Evolutionary conservation across 495 filamentous ascomycete genomes (phyloP), one percentile per base, ranked within the genome.

Genomic region (Letharia lupina): DNA sequence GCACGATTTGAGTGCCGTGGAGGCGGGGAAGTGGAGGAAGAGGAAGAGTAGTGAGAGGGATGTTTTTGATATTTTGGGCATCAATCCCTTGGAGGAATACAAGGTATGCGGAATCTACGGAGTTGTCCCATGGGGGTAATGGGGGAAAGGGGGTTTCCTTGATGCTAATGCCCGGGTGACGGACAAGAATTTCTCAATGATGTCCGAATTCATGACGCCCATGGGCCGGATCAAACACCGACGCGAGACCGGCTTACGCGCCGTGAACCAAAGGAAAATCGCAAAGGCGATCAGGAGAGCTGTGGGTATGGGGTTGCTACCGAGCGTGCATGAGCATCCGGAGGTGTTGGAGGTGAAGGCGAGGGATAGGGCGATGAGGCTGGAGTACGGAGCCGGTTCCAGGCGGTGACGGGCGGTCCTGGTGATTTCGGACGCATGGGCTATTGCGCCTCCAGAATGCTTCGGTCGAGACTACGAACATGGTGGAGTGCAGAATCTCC

Each of bases 251-350:
- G 94, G 93, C 8, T 78, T 98, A 62, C 82, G 91, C 48, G 87
- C 88, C 31, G 88, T 90, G 61, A 98, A 98, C 78, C 94, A 98
- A 78, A 81, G 94, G 64, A 88, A 89, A 75, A 87, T 98, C 73
- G 89, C 93, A 39, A 97, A 94, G 79, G 92, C 94, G 35, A 88
- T 98, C 61, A 80, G 95, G 69, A 82, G 94, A 69, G 87, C 90
- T 45, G 86, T 97, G 70, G 94, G 91, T 8, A 79, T 96, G 66
- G 94, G 94, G 4, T 79, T 98, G 52, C 89, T 98, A 86, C 95
- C 94, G 13, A 91, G 88, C 76, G 89, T 95, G 63, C 91, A 98
- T 80, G 76, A 80, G 67, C 95, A 98, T 77, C 94, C 94, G n/a
- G 91, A 97, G 75, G 79, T 97, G 39, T 73, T 98, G 72, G 79